A percentile compares a stretch with the other conserved stretches of the same genome.
phyloP scores from a whole-genome alignment of 768 basidiomycete species.

The Tricholoma sp. region DNA sequence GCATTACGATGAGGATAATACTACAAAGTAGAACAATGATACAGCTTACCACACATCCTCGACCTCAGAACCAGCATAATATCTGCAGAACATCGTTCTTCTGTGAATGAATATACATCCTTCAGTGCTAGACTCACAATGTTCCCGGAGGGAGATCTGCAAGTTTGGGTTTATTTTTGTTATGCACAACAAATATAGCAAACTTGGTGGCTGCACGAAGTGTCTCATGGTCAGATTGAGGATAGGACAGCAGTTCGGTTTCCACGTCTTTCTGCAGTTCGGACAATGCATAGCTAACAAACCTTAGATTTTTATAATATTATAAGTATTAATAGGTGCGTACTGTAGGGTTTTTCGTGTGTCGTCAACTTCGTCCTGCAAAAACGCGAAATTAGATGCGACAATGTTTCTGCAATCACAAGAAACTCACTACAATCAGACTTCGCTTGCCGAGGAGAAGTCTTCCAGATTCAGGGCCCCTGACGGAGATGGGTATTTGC shows the following conservation, averaged over 20 bases:
- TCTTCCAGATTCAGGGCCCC: conserved; percentile 62
- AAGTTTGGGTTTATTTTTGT: conserved; percentile 86
- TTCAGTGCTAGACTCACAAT: conserved; percentile 39
- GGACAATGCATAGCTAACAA: conserved; percentile 73
- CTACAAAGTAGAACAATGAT: background rate
- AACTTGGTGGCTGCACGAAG: conserved; percentile 68
- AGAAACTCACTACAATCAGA: conserved; percentile 68
- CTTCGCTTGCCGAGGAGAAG: conserved; percentile 74
- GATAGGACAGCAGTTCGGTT: conserved; percentile 52
- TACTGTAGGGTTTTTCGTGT: conserved; percentile 86
- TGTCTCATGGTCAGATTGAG: conserved; percentile 70
- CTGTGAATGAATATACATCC: background rate
- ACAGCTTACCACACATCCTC: conserved; percentile 63
- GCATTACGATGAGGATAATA: background rate
- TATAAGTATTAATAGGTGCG: conserved; percentile 18
- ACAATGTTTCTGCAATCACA: background rate
- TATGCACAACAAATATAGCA: conserved; percentile 91
- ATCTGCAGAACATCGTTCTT: conserved; percentile 32
- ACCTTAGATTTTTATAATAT: background rate
- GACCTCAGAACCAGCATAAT: conserved; percentile 78
- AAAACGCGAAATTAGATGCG: background rate
- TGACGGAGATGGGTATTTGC: conserved; percentile 19
- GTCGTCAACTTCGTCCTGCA: conserved; percentile 83
- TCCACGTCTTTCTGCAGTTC: conserved; percentile 92
- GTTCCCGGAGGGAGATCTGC: conserved; percentile 64